Evolutionary conservation across 2,329 filamentous ascomycete genomes (phyloP).

Genomic region (Colletotrichum lupini): DNA sequence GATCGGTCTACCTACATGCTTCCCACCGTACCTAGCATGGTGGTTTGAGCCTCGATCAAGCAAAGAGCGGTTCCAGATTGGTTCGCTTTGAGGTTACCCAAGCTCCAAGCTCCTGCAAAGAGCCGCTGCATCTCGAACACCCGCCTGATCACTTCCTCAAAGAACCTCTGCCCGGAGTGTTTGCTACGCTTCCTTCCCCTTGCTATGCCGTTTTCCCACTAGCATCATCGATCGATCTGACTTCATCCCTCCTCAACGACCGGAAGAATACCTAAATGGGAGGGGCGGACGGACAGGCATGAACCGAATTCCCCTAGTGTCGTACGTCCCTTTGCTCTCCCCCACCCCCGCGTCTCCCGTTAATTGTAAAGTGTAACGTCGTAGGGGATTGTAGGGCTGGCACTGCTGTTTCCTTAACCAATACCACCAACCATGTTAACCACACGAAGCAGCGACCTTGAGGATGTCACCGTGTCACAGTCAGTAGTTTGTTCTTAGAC

Average conservation of each 20-base stretch:
- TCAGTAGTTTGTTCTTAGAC: background rate
- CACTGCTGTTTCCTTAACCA: conserved; percentile 9
- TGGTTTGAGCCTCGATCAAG: background rate
- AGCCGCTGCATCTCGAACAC: background rate
- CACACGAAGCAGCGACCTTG: background rate
- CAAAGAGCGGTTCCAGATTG: background rate
- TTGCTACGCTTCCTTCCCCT: background rate
- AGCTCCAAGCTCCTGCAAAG: background rate
- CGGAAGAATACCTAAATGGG: background rate
- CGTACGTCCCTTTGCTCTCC: background rate
- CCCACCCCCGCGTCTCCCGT: background rate
- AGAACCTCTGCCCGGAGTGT: background rate
- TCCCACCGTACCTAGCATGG: background rate
- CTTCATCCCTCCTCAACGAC: conserved; percentile 12
- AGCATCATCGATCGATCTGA: conserved; percentile 11
- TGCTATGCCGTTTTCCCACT: background rate
- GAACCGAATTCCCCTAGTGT: background rate
- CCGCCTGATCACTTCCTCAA: background rate
- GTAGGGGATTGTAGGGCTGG: conserved; percentile 7
- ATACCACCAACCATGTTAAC: conserved; percentile 15
- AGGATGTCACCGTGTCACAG: background rate
- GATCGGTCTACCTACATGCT: background rate
- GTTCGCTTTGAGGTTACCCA: background rate
- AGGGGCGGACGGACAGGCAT: background rate
- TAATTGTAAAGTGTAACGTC: background rate